Evolutionary conservation across 2,329 filamentous ascomycete genomes (phyloP), one percentile per base, ranked within the genome.

Genomic region (Lizonia empirigonia): DNA sequence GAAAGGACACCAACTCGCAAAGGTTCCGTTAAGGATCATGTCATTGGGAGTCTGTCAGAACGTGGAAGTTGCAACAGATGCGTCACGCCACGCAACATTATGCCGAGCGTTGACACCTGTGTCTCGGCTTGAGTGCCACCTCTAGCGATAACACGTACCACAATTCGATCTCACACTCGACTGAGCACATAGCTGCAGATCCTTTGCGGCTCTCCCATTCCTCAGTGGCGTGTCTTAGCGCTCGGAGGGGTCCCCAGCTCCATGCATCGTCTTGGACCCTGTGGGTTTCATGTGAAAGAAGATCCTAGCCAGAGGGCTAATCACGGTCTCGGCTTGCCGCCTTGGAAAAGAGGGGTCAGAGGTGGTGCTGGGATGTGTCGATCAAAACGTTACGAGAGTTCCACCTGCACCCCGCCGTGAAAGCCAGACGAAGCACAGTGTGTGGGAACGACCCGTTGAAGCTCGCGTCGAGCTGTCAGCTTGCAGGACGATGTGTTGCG

Each of bases 141-240:
- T 27, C n/a, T 30, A 46, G 23, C n/a, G 32, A 52, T 35, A 32
- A 38, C 27, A 34, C 12, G 26, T 46, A 33, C 22, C 26, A 38
- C 26, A 22, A 22, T 15, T 37, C 4, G 8, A 36, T 24, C 19
- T 9, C 3, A 35, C 20, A 47, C 32, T 47, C 20, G 26, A 24
- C 30, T 20, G 20, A 36, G 13, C 34, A n/a, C 16, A 36, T 12
- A 44, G 37, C 5, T 16, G 44, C 27, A 44, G 39, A 48, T 53
- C 50, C n/a, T 36, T 50, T 53, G 50, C 50, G 50, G 50, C 50
- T 53, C 50, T 53, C 41, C 12, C 33, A 52, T 36, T 30, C 29
- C 34, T 35, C 9, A 32, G 23, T 39, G 44, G 44, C 38, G 24
- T 24, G 8, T 38, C 24, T 18, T 37, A 30, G 38, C 33, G 38